Evolutionary conservation across 176 grass and related monocot genomes (phyloP), one percentile per base, ranked within the genome.

Genomic region (Aegilops speltoides): DNA sequence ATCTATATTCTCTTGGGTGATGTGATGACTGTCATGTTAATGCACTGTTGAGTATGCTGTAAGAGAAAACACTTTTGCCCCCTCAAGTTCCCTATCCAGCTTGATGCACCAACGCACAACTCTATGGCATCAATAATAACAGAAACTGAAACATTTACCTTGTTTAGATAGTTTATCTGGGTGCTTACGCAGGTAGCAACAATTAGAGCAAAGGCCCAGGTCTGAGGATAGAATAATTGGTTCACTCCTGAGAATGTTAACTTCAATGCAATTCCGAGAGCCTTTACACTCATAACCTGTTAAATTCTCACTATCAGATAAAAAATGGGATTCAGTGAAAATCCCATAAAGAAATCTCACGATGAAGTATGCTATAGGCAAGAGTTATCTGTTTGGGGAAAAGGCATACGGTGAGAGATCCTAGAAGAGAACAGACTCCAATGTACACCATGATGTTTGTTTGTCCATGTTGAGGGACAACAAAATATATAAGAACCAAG

Each of bases 91-190:
- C 37, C 8, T 77, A 68, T 83, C 36, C 52, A 78, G 66, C 28
- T 88, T 71, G 22, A 72, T 64, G 63, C 22, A 17, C 64, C 10
- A 75, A 69, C 22, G 8, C 67, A 87, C 46, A 70, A 78, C 15
- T 75, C 2, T 34, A 46, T 56, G 73, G n/a, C 24, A 67, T 50
- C 11, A 82, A 43, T 32, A 82, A 52, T 10, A 64, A 82, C 3
- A 10, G 3, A 64, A 71, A 80, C n/a, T 10, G 71, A 22, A 86
- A 56, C 1, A 23, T 10, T 82, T 87, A 95, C 93, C 89, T 95
- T 97, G 80, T 97, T 95, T 82, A 97, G 79, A 86, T 97, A 97
- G 85, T 97, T 97, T 80, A 97, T 97, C 71, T 95, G 95, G 46
- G 93, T 97, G 87, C 92, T 87, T 81, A 93, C 91, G 66, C 95